Evolutionary conservation across 1,284 basidiomycete genomes (phyloP), one percentile per base, ranked within the genome.

Genomic region (Malassezia japonica): DNA sequence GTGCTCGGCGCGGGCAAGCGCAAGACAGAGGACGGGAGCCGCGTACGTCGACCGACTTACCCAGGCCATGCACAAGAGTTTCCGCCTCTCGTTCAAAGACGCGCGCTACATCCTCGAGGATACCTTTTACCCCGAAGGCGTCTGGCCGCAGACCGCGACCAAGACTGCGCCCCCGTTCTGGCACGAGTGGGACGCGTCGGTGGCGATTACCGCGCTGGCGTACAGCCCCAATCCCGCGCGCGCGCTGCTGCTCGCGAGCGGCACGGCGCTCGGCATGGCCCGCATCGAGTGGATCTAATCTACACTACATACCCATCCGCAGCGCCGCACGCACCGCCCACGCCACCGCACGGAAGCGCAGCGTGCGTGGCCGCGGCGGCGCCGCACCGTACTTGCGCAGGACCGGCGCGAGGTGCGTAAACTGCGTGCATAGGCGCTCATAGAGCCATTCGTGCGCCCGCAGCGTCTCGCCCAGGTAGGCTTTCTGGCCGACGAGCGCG

Each of bases 51-150:
- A n/a, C n/a, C n/a, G n/a, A n/a, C n/a, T n/a, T n/a, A n/a, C n/a
- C n/a, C n/a, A n/a, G n/a, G n/a, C n/a, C n/a, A 48, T 54, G 46
- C 51, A 48, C 40, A 43, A 43, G 29, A 46, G 33, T 18, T 48
- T 54, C 40, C 51, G 51, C 15, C 41, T 54, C 13, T 25, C 23
- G 16, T 35, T 16, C n/a, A 6, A 34, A 23, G 31, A 13, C 18
- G 21, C 38, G 13, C n/a, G n/a, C n/a, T 46, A 36, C n/a, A 25
- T 23, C 8, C n/a, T 48, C 18, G 25, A 9, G 8, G 27, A 54
- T 9, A 36, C 38, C 20, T 48, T 43, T 18, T 44, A 36, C 18
- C 51, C 51, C 24, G 51, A 54, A 16, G 51, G 51, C 15, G 28
- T 48, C 16, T 35, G 36, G 33, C 51, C 51, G 1, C 16, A 16